A percentile compares a stretch with the other conserved stretches of the same genome.
Evolutionary conservation across 345 rosid species (phyloP).

Genomic region (Aquilaria malaccensis): DNA sequence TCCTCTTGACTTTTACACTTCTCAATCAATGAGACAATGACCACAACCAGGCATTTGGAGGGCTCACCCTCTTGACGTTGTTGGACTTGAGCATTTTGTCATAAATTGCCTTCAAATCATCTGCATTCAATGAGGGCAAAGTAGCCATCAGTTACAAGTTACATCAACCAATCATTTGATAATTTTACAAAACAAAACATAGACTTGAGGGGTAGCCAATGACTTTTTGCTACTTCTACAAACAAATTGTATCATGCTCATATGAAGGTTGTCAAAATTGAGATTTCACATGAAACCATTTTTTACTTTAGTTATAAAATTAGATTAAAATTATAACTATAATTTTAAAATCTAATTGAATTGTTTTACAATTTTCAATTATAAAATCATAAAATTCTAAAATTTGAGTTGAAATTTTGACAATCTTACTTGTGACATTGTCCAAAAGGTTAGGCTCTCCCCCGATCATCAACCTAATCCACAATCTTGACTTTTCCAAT

Average conservation of each 20-base stretch:
- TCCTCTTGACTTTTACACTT: conserved; percentile 62
- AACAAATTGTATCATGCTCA: conserved; percentile 25
- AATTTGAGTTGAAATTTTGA: too few species aligned
- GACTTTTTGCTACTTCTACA: conserved; percentile 15
- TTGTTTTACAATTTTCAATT: too few species aligned
- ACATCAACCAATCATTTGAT: not conserved
- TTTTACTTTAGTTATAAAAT: too few species aligned
- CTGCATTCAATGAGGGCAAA: conserved; percentile 32
- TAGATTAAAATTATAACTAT: too few species aligned
- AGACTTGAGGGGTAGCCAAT: conserved; percentile 44
- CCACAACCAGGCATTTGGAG: conserved; percentile 85
- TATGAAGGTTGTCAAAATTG: not conserved
- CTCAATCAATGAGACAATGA: conserved; percentile 36
- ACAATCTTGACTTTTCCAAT: too few species aligned
- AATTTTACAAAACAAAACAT: not conserved
- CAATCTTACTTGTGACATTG: too few species aligned
- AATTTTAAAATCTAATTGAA: too few species aligned
- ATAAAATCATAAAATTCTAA: too few species aligned
- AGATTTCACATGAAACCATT: too few species aligned
- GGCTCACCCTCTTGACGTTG: conserved; percentile 50
- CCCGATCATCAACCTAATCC: too few species aligned
- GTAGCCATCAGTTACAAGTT: not conserved
- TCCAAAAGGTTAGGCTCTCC: too few species aligned
- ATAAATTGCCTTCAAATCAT: conserved; percentile 58
- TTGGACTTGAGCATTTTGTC: conserved; percentile 56